Conservation (phyloP, 768 basidiomycete species). For the Mycena epipterygia region DNA sequence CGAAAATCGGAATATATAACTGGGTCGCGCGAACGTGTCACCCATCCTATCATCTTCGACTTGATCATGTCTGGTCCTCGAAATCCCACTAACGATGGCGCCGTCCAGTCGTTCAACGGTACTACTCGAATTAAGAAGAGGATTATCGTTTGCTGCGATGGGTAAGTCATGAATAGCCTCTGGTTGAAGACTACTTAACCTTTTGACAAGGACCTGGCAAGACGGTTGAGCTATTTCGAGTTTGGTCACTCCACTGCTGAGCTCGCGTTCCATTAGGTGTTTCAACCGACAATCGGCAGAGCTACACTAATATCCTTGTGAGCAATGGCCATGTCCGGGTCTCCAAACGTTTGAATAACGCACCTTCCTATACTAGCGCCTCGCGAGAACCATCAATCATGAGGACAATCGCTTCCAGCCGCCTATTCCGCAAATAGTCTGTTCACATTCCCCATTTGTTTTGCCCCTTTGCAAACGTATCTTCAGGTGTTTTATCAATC, state of each 20-base stretch:
- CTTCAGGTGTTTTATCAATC: constrained; percentile 64
- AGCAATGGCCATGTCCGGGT: constrained; percentile 31
- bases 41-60: not conserved
- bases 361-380: too few species aligned
- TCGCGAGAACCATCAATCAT: constrained; percentile 65
- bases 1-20: not conserved
- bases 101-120: not conserved
- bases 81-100: not conserved
- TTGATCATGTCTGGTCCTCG: not conserved
- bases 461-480: too few species aligned
- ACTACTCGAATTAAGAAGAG: constrained; percentile 59
- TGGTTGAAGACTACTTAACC: constrained; percentile 9
- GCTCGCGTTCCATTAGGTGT: constrained; percentile 38
- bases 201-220: constrained; percentile 73
- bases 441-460: too few species aligned
- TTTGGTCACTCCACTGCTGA: not conserved
- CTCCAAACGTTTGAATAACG: too few species aligned
- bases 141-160: constrained; percentile 82
- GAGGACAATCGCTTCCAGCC: constrained; percentile 58
- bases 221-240: constrained; percentile 57
- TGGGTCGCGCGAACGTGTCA: too few species aligned
- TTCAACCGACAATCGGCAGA: constrained; percentile 55
- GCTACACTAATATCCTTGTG: constrained; percentile 71
- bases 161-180: constrained; percentile 55
- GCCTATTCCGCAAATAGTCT: constrained; percentile 69